Base-by-base conservation (phyloP, 1,284 basidiomycete genomes). In the Fistulina hepatica region DNA sequence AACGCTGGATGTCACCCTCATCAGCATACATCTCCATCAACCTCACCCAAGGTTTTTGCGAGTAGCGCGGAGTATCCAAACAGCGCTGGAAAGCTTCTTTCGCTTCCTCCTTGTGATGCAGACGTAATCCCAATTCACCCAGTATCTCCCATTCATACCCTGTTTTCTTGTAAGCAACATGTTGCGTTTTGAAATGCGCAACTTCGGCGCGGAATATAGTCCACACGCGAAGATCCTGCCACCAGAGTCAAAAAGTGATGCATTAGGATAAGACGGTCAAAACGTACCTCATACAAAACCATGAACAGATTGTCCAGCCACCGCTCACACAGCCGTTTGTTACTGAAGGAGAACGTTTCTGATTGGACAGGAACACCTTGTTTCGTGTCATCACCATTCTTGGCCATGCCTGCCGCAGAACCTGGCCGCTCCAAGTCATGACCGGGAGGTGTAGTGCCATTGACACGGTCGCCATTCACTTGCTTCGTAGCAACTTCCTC, bases 301-400 rank as follows among this genome's bases (percentile, higher is more conserved):
- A 98, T 93, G 64, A 98, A 98, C 39, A 98, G 60, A 52, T 98
- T 98, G 57, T 97, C 94, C 37, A 99, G 69, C 94, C 94, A 98
- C 34, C 95, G 72, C 56, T 98, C 94, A 56, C 95, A 98, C 21
- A 99, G 63, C 23, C 95, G 71, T 66, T 98, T 98, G 59, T 93
- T 97, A 52, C 79, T 91, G 60, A 98, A 97, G 22, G 91, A 89
- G 53, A 89, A 90, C 4, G 81, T 66, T 42, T 84, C 80, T 44
- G 71, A 62, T 12, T 57, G 48, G 21, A 60, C 44, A 22, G 50
- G 45, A 33, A 60, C 40, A 52, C 44, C 9, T 60, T 51, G 33
- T 52, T 50, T 8, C 44, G 45, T 6, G 34, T 33, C 35, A 48
- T 48, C 9, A n/a, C n/a, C n/a, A n/a, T 61, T 45, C 11, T 58